Conservation (phyloP, 2,329 filamentous ascomycete genomes). For the Sporothrix dimorphospora region DNA sequence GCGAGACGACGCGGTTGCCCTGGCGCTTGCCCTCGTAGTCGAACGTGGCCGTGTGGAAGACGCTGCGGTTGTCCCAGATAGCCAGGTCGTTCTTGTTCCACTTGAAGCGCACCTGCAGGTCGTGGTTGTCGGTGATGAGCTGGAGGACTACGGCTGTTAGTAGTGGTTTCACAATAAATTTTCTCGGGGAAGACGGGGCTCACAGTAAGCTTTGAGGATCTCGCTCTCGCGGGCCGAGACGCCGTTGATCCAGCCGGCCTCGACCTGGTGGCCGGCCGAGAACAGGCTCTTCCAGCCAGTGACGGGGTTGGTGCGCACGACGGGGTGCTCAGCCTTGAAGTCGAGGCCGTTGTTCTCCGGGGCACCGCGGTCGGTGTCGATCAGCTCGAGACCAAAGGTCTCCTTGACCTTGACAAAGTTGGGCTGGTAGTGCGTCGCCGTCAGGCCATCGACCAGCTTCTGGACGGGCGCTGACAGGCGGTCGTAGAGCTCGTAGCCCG, state of each 20-base stretch:
- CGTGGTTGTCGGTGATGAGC: constrained; percentile 40
- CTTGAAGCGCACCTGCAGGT: constrained; percentile 41
- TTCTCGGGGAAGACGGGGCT: not conserved
- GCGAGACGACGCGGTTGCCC: constrained; percentile 40
- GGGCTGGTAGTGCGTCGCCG: constrained; percentile 40
- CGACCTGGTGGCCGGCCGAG: constrained; percentile 39
- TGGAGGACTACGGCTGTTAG: no score
- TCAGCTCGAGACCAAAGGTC: constrained; percentile 44
- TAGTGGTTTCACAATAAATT: no score
- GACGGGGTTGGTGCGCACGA: constrained; percentile 41
- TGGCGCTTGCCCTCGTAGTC: constrained; percentile 39
- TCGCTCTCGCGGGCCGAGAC: constrained; percentile 43
- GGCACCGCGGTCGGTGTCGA: constrained; percentile 37
- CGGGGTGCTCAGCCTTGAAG: constrained; percentile 39
- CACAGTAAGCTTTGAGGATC: constrained; percentile 38
- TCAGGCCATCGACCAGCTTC: constrained; percentile 38
- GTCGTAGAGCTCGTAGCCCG: constrained; percentile 65
- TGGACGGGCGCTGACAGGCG: constrained; percentile 39
- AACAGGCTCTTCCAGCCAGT: constrained; percentile 42
- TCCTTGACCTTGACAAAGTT: constrained; percentile 41
- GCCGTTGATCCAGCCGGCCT: constrained; percentile 39
- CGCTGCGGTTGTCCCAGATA: constrained; percentile 41
- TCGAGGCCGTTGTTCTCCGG: constrained; percentile 39
- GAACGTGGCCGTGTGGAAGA: constrained; percentile 40
- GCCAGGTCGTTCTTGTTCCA: constrained; percentile 40